Base-by-base conservation (phyloP, 2,329 filamentous ascomycete species). In the Hyphodiscus sp. region DNA sequence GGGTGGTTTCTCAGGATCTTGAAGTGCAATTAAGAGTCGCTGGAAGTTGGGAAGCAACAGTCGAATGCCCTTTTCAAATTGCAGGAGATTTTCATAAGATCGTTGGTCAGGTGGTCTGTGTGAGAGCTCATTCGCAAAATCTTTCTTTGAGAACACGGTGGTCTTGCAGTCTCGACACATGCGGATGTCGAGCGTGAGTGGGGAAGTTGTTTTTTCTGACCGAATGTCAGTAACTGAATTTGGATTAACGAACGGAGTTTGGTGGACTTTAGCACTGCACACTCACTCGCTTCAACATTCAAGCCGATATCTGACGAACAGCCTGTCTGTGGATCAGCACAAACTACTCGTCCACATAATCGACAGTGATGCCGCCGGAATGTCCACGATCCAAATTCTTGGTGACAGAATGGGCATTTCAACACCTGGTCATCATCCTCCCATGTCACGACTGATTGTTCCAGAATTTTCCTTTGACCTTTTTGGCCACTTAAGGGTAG, bases 351-450 rank as follows among this genome's bases (percentile, higher is more conserved):
- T 2, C 94, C 94, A 65, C 94, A 99, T 70, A 95, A 86, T 51
- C 94, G 82, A 70, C 94, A 99, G 70, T 99, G 94, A 69, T 97
- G 94, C 61, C 94, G 78, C 63, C 94, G 82, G 65, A 97, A 95
- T 1, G 90, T 88, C 80, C 96, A 97, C 15, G 85, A 87, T 0
- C 90, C 87, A 69, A 99, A 99, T 53, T 96, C 90, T 65, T 99
- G 94, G 66, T 95, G 89, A 65, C 94, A 99, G 66, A 96, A 96
- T 0, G 94, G 94, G 67, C 94, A 99, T 59, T 85, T 84, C 1
- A 77, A 58, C 6, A 99, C 91, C 30, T 77, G 81, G 0, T 85
- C 78, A 69, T 99, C 94, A 50, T 97, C 91, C 69, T 99, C 89
- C 94, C 94, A 99, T 0, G 86, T 87, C 16, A 99, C 91, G 8